A percentile compares a stretch with the other conserved stretches of the same genome.
phyloP scores from a whole-genome alignment of 495 filamentous ascomycete genomes.

The Penicillium parvum region DNA sequence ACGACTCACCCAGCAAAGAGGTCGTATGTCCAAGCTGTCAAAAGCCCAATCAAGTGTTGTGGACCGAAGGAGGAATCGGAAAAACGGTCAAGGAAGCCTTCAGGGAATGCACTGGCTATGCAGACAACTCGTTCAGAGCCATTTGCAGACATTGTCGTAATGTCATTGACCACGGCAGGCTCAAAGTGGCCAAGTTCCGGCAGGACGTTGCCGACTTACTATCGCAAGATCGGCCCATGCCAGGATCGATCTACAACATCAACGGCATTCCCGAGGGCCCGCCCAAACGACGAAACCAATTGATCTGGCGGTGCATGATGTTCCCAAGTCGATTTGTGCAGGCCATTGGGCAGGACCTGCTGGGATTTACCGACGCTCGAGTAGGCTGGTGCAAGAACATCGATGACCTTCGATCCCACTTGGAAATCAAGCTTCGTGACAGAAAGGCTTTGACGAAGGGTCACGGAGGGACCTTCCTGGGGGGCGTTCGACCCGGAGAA shows the following conservation, averaged over 20 bases:
- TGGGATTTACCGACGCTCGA: slow-evolving; percentile 29
- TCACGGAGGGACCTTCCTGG: neutral
- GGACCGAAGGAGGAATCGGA: slow-evolving; percentile 21
- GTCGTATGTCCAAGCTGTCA: slow-evolving; percentile 57
- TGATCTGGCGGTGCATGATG: slow-evolving; percentile 23
- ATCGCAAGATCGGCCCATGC: slow-evolving; percentile 46
- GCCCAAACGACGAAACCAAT: neutral
- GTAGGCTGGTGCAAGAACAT: slow-evolving; percentile 17
- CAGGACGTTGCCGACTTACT: slow-evolving; percentile 47
- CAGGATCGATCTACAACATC: slow-evolving; percentile 53
- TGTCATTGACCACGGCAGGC: slow-evolving; percentile 45
- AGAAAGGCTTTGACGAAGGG: slow-evolving; percentile 6
- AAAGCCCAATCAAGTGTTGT: slow-evolving; percentile 10
- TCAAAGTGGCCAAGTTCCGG: slow-evolving; percentile 52
- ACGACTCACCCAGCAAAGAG: slow-evolving; percentile 45
- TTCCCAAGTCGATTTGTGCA: slow-evolving; percentile 57
- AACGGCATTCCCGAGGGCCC: slow-evolving; percentile 28
- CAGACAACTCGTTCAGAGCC: slow-evolving; percentile 52
- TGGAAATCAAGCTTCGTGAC: slow-evolving; percentile 15
- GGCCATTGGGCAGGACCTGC: slow-evolving; percentile 33
- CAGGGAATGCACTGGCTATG: slow-evolving; percentile 46
- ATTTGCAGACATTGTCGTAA: slow-evolving; percentile 42
- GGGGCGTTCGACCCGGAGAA: slow-evolving; percentile 16
- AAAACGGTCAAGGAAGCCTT: slow-evolving; percentile 11
- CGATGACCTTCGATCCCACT: slow-evolving; percentile 6